A percentile compares a stretch with the other conserved stretches of the same genome.
phyloP scores from a whole-genome alignment of 2,329 filamentous ascomycete genomes.

The Colletotrichum truncatum region DNA sequence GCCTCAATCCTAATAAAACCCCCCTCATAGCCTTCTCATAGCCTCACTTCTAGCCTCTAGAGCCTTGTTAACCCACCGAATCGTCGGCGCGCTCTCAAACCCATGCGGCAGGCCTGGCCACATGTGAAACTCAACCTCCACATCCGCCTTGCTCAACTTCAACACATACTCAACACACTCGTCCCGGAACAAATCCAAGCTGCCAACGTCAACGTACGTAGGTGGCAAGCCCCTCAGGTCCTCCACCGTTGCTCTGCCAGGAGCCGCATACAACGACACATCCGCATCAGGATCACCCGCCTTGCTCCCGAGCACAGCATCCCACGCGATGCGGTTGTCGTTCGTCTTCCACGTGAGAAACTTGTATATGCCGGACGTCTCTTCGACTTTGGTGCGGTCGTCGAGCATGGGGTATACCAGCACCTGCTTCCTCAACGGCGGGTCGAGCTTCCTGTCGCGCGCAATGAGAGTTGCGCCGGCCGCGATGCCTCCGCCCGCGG shows the following conservation, averaged over 20 bases:
- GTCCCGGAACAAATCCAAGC: constrained; percentile 47
- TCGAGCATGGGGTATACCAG: constrained; percentile 46
- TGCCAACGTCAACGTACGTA: constrained; percentile 49
- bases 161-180: constrained; percentile 43
- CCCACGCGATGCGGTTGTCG: constrained; percentile 36
- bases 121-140: constrained; percentile 50
- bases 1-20: background rate
- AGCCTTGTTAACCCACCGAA: constrained; percentile 34
- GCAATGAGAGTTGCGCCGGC: constrained; percentile 48
- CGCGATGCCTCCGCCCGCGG: constrained; percentile 33
- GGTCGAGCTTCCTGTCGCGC: constrained; percentile 35
- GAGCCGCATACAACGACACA: constrained; percentile 34
- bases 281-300: constrained; percentile 27
- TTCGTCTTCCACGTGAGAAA: constrained; percentile 32
- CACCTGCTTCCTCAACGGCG: constrained; percentile 40
- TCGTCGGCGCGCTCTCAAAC: constrained; percentile 37
- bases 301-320: constrained; percentile 30
- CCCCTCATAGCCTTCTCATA: constrained; percentile 1
- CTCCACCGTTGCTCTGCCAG: constrained; percentile 32
- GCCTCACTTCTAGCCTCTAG: constrained; percentile 33
- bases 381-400: constrained; percentile 33
- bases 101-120: constrained; percentile 51
- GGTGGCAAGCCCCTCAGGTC: constrained; percentile 41
- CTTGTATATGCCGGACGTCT: background rate
- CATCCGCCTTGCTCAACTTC: constrained; percentile 40